Base-by-base conservation (phyloP, 2,329 filamentous ascomycete species). In the Beauveria varroae region DNA sequence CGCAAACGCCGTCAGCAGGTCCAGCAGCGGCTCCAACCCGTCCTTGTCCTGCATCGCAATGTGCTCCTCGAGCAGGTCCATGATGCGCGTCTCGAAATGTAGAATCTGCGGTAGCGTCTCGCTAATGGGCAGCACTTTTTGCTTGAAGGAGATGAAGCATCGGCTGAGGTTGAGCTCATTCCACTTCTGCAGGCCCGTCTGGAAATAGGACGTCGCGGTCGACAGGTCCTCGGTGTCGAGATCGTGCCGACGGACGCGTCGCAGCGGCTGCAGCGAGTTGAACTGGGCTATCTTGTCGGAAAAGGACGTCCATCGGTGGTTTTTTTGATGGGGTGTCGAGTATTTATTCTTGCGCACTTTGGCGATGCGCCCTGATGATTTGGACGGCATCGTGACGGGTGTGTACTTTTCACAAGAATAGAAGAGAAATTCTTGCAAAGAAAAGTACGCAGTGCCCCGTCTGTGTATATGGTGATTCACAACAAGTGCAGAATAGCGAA, bases 51-150 rank as follows among this genome's bases (percentile, higher is more conserved):
- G 87, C 68, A 84, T 84, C 58, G 86, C 84, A 64, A 98, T 93
- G 68, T 91, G 89, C 69, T 85, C 81, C 63, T 87, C 83, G 64
- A 99, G 79, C 63, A 88, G 73, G 44, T 85, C 85, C 82, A 96
- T 89, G 67, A 99, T 95, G 72, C 85, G 85, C 66, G 90, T 85
- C 75, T 96, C 88, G 74, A 96, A 90, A 78, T 98, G 90, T 63
- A 99, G 79, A 65, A 99, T 89, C 74, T 97, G 91, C 24, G 93
- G 88, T 49, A 99, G 82, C 70, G 88, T 97, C 74, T 98, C 93
- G 78, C 87, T 93, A 59, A 96, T 81, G 60, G 90, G 87, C 67
- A 84, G 80, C 52, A 91, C 86, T 71, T 90, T 85, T 65, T 87
- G 85, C 67, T 86, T 83, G 75, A 99, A 98, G 47, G 81, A 78